Evolutionary conservation across 2,329 filamentous ascomycete genomes (phyloP).

Genomic region (Sporothrix brasiliensis): DNA sequence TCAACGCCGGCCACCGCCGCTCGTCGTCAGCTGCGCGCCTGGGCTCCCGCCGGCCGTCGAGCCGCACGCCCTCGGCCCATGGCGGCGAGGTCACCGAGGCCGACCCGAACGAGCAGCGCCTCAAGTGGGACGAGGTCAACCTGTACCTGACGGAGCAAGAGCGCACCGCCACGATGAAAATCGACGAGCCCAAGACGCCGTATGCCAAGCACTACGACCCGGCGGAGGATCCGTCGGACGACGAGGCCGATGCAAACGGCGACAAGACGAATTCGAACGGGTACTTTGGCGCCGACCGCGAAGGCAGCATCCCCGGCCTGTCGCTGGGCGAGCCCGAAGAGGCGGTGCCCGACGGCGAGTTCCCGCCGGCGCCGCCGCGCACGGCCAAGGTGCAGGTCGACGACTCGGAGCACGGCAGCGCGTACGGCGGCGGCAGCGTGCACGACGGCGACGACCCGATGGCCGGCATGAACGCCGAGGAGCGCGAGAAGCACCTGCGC

Average conservation of each 20-base stretch:
- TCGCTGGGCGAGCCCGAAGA: conserved; percentile 93
- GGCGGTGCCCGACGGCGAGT: conserved; percentile 56
- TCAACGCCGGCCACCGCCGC: conserved; percentile 86
- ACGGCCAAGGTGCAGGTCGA: conserved; percentile 79
- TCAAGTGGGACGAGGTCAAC: conserved; percentile 99
- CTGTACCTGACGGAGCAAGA: conserved; percentile 97
- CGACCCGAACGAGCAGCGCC: conserved; percentile 67
- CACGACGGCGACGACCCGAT: conserved; percentile 59
- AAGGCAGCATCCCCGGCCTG: conserved; percentile 84
- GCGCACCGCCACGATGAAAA: conserved; percentile 96
- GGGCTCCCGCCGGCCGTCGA: conserved; percentile 73
- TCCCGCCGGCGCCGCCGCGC: conserved; percentile 42
- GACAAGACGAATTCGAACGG: conserved; percentile 40
- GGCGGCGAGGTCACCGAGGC: conserved; percentile 41
- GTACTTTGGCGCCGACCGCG: conserved; percentile 12
- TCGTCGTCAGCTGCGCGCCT: conserved; percentile 74
- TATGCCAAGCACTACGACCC: conserved; percentile 93
- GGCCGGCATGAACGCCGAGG: conserved; percentile 65
- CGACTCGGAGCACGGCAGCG: conserved; percentile 49
- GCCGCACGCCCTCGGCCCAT: conserved; percentile 51
- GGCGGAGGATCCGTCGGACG: conserved; percentile 80
- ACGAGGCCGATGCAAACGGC: conserved; percentile 64
- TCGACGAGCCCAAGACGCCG: conserved; percentile 96
- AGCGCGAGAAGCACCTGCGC: conserved; percentile 84
- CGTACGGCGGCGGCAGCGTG: conserved; percentile 54